Base-by-base conservation (phyloP, 1,139 yeast species). In the Casaregolazyma lundiana region DNA sequence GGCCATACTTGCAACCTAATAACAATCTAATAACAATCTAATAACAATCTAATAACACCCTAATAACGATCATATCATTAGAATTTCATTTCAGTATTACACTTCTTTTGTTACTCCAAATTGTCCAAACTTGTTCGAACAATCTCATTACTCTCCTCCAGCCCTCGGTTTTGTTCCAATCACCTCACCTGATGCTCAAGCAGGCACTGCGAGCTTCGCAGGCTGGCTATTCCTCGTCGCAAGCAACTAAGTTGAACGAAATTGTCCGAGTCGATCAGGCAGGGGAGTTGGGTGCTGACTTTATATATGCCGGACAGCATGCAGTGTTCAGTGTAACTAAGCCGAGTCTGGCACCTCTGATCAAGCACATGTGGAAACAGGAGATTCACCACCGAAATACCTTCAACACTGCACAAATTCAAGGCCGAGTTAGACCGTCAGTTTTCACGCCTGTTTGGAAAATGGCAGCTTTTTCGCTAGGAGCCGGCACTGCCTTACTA, bases 311-410 rank as follows among this genome's bases (percentile, higher is more conserved):
- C 52, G 99, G 97, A 11, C 99, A 92, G 65, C 86, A 83, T 58
- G 71, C 78, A 45, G 89, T 90, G 2, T 72, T 92, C 47, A 79
- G 86, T 11, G 74, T 74, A 50, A 83, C 80, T 51, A 73, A 55
- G 43, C 73, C 73, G 7, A 53, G 77, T 53, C 87, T 95, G 2
- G 87, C 84, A 13, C 75, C 75, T 6, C 73, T 89, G 9, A 72
- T 92, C 59, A 78, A 81, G 59, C 97, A 92, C 64, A 92, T 92
- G 98, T 90, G 98, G 97, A 96, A 89, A 38, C 97, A 92, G 64
- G 99, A 92, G 60, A 72, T 90, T 37, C 87, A 83, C 57, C 99
- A 92, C 60, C 96, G 89, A 62, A 69, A 77, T 50, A 85, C 95
- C 0, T 92, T 92, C 69, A 86, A 94, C 62, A 66, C 73, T 3